A percentile compares a stretch with the other conserved stretches of the same genome.
phyloP scores from a whole-genome alignment of 1,284 basidiomycete species.

The Microbotryum silenes-acaulis region DNA sequence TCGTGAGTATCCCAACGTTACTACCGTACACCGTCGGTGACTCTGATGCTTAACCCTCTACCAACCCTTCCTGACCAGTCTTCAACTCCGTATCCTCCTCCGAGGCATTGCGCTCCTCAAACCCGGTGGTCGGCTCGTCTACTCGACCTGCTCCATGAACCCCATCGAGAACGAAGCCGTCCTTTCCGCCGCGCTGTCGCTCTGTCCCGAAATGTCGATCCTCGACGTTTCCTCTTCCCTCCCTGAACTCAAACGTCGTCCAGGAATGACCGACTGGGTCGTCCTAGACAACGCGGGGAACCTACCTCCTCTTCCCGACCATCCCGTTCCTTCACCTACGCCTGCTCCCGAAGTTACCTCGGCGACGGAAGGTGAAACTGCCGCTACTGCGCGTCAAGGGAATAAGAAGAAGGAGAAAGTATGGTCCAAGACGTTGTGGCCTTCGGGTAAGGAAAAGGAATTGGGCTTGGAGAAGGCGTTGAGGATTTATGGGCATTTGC shows the following conservation, averaged over 20 bases:
- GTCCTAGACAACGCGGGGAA: conserved; percentile 44
- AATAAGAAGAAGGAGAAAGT: conserved; percentile 49
- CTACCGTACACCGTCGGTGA: too few species aligned
- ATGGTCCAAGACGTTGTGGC: conserved; percentile 67
- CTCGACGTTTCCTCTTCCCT: conserved; percentile 67
- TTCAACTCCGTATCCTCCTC: conserved; percentile 86
- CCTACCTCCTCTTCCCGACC: conserved; percentile 21
- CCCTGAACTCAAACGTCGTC: conserved; percentile 63
- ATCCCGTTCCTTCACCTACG: neutral
- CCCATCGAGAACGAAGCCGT: conserved; percentile 98
- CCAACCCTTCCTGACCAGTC: conserved; percentile 43
- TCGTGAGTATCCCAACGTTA: conserved; percentile 47
- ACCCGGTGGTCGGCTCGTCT: conserved; percentile 81
- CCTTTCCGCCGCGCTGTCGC: conserved; percentile 70
- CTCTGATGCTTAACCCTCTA: neutral
- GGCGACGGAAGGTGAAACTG: neutral
- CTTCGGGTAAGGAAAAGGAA: conserved; percentile 56
- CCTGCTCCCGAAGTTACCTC: neutral
- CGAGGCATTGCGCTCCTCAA: conserved; percentile 87
- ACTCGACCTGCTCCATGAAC: conserved; percentile 97
- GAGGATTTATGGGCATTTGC: conserved; percentile 86
- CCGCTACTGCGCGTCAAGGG: conserved; percentile 30
- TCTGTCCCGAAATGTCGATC: conserved; percentile 66
- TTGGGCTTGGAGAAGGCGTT: conserved; percentile 64
- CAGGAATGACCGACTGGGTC: conserved; percentile 68